Evolutionary conservation across 2,329 filamentous ascomycete genomes (phyloP), one percentile per base, ranked within the genome.

Genomic region (Calonectria henricotiae): DNA sequence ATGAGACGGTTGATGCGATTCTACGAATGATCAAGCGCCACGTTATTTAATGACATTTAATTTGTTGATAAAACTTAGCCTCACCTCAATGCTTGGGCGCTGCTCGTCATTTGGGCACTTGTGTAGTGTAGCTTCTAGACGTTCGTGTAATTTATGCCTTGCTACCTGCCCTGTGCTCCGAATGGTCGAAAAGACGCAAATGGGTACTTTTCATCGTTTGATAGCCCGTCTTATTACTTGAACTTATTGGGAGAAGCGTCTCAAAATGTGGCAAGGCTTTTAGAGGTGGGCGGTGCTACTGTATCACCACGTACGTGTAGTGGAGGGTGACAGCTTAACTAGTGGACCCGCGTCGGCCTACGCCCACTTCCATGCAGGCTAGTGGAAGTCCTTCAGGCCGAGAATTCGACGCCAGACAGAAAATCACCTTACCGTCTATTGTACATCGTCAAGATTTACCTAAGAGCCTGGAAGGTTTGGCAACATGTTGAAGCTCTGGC

Each of bases 311-410:
- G 2, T 7, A 13, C 25, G 2, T 7, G 1, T 17, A 23, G 43
- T 46, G 20, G 47, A 51, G 23, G 46, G 46, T 49, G 23, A 11
- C 47, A 32, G 47, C 47, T 51, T 51, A 20, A 20, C 20, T 20
- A 51, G 47, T 51, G 47, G 47, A 23, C 47, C 47, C 47, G 32
- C 47, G 25, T 51, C 11, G 35, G 35, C 47, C 25, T 51, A 30
- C 25, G 47, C 12, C 47, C 47, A 51, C 47, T 30, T 51, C 47
- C 43, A 51, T 51, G 47, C 47, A 51, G 25, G 15, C 47, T 30
- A 15, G 25, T 7, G 25, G 47, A 32, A 27, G 25, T 6, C 47
- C 25, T 46, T 27, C 47, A 51, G 47, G 47, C 47, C 23, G 47
- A 27, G 47, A 32, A 15, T 30, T 51, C 25, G 47, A 30, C 32